Base-by-base conservation (phyloP, 345 rosid species). In the Fremontodendron californicum region DNA sequence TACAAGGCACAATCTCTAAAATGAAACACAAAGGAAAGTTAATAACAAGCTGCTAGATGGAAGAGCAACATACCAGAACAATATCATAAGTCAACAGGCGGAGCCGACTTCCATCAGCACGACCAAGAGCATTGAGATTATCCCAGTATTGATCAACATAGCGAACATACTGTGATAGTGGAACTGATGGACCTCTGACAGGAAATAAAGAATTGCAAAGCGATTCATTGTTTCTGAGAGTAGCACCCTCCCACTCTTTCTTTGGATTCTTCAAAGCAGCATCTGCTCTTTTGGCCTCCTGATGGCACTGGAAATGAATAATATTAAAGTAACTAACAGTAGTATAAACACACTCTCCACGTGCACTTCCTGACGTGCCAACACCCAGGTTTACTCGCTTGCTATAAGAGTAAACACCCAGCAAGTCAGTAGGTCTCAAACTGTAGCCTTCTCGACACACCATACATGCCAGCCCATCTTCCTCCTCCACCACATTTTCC, bases 231-330 rank as follows among this genome's bases (percentile, higher is more conserved):
- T 96, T 96, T 71, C 98, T 88, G 57, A 92, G 89, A 51, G 97
- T 87, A 68, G 99, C 99, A 49, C 99, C 99, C 79, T 96, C 99
- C 99, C 99, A 96, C 89, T 96, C 99, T 91, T 96, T 96, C 92
- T 96, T 96, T 5, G 98, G 98, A 79, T 82, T 96, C 85, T n/a
- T 93, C 75, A 92, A 90, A 71, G 93, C 95, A 75, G 98, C 90
- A 79, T 96, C 99, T 6, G 99, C 99, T 83, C 97, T 87, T 84
- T 93, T 96, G n/a, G 99, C 99, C 81, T 96, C 99, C 82, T 92
- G 99, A 82, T 96, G 99, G 83, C 99, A 96, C 77, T 92, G 99
- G 87, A 96, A 96, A 82, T 96, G 98, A 87, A 96, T 93, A 15
- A 89, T 90, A 78, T 93, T 93, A 84, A 96, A 96, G 48, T 87